Percentiles rank a stretch among this genome's conserved stretches.
Conservation (phyloP, 768 basidiomycete species). For the Tricholoma terreum region DNA sequence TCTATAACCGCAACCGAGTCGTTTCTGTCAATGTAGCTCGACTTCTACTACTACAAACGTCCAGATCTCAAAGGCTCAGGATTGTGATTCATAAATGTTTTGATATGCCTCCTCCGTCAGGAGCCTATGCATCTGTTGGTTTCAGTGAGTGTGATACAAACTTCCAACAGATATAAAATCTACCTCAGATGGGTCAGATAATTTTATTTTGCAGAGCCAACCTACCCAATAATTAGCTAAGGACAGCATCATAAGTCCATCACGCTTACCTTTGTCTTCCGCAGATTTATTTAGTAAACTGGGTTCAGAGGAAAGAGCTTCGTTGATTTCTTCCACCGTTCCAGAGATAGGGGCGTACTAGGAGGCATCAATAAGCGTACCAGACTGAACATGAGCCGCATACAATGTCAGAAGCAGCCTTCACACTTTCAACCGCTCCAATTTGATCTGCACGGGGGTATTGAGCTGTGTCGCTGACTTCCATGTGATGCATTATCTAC, state of each 20-base stretch:
- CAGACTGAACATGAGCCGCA: conserved; percentile 10
- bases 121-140: conserved; percentile 59
- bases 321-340: conserved; percentile 75
- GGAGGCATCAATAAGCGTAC: conserved; percentile 9
- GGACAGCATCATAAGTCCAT: background rate
- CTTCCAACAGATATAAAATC: conserved; percentile 9
- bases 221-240: conserved; percentile 43
- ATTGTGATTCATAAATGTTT: conserved; percentile 32
- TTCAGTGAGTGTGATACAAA: conserved; percentile 1
- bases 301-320: conserved; percentile 60
- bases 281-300: conserved; percentile 86
- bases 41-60: no score
- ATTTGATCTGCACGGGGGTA: conserved; percentile 57
- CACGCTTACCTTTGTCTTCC: conserved; percentile 68
- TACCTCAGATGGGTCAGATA: conserved; percentile 78
- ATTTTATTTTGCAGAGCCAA: conserved; percentile 93
- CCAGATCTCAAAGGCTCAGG: no score
- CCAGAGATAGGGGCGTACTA: conserved; percentile 95
- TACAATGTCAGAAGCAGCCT: conserved; percentile 94
- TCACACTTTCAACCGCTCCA: conserved; percentile 94
- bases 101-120: conserved; percentile 77
- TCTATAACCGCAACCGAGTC: no score
- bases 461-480: background rate
- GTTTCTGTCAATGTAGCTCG: no score
- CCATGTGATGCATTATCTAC: conserved; percentile 23